phyloP scores from a whole-genome alignment of 331 rosid genomes.

The Saraca asoca region DNA sequence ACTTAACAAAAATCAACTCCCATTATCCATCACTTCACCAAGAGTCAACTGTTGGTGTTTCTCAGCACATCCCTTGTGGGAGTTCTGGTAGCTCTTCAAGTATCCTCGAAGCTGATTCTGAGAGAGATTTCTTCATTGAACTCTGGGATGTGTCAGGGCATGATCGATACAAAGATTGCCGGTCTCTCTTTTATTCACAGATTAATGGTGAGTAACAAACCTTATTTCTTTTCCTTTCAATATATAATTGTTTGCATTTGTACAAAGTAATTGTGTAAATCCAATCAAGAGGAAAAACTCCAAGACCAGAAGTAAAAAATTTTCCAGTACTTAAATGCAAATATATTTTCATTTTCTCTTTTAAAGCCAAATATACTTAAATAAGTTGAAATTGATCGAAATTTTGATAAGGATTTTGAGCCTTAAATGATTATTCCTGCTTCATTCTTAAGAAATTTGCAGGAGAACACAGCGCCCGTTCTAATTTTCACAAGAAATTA shows the following conservation, averaged over 20 bases:
- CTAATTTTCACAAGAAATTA: neutral
- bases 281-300: conserved; percentile 9
- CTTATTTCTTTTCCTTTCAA: conserved; percentile 8
- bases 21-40: conserved; percentile 1
- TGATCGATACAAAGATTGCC: conserved; percentile 90
- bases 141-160: conserved; percentile 99
- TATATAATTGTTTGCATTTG: conserved; percentile 1
- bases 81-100: conserved; percentile 86
- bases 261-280: conserved; percentile 26
- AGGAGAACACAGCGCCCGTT: neutral
- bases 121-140: conserved; percentile 91
- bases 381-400: conserved; percentile 1
- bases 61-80: conserved; percentile 78
- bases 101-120: conserved; percentile 79
- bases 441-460: neutral
- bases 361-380: conserved; percentile 17
- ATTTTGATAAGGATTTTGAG: neutral
- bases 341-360: conserved; percentile 7
- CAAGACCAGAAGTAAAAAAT: neutral
- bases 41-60: conserved; percentile 22
- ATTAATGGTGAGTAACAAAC: conserved; percentile 67
- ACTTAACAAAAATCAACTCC: too few relatives aligned
- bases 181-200: conserved; percentile 89
- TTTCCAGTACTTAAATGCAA: conserved; percentile 8
- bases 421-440: neutral